These are phyloP conservation scores for Penicillium sp. DNA, from an alignment of 2,329 filamentous ascomycete species.

Conservation along the genomic window DNA sequence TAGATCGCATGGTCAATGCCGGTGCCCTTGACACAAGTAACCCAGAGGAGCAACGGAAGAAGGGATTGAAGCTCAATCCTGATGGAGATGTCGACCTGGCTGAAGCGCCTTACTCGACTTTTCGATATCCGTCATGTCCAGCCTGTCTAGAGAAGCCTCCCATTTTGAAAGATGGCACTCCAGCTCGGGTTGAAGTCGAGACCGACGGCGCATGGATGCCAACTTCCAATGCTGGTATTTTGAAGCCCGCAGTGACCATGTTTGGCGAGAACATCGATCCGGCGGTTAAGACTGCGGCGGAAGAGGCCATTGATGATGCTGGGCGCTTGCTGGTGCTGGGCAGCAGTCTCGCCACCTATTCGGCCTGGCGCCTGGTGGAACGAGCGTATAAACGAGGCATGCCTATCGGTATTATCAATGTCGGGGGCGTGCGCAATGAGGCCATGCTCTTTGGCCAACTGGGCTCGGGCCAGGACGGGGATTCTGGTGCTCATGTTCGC, in stretches of 20 bases:
- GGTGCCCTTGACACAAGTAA: slow-evolving; percentile 80
- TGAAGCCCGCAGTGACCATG: slow-evolving; percentile 95
- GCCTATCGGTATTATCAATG: slow-evolving; percentile 83
- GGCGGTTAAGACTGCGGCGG: slow-evolving; percentile 72
- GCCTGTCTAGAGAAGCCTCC: slow-evolving; percentile 70
- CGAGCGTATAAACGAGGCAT: slow-evolving; percentile 78
- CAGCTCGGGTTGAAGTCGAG: slow-evolving; percentile 68
- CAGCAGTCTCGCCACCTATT: slow-evolving; percentile 91
- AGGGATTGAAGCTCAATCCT: slow-evolving; percentile 80
- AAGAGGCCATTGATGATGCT: slow-evolving; percentile 76
- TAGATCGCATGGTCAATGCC: slow-evolving; percentile 69
- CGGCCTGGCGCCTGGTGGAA: slow-evolving; percentile 87
- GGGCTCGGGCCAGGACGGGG: slow-evolving; percentile 21
- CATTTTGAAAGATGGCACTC: slow-evolving; percentile 55
- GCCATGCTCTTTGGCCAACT: slow-evolving; percentile 42
- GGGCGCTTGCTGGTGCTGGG: slow-evolving; percentile 77
- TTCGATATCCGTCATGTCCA: slow-evolving; percentile 88
- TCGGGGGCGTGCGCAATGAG: slow-evolving; percentile 57
- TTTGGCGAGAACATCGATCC: slow-evolving; percentile 85
- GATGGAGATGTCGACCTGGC: slow-evolving; percentile 94
- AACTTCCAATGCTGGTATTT: slow-evolving; percentile 69
- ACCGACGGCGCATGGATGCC: slow-evolving; percentile 75
- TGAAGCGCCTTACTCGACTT: slow-evolving; percentile 82
- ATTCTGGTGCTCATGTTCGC: slow-evolving; percentile 36
- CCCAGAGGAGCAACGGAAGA: slow-evolving; percentile 65